A percentile compares a stretch with the other conserved stretches of the same genome.
Conservation (phyloP, 1,284 basidiomycete species). For the Marasmius oreades region DNA sequence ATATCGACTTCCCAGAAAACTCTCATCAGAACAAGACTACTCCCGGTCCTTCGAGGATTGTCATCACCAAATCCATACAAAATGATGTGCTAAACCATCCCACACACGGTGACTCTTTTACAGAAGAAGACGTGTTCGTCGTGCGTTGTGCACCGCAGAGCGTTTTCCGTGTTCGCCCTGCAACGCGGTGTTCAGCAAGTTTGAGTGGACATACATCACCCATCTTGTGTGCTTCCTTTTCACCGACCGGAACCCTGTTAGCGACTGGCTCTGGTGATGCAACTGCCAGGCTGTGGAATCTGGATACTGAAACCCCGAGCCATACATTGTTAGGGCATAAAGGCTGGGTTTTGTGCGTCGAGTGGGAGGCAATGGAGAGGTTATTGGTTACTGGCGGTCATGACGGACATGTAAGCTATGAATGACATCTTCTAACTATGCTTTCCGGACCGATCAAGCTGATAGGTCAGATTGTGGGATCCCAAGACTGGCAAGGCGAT, state of each 20-base stretch:
- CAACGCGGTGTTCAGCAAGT: constrained; percentile 91
- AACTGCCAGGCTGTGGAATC: constrained; percentile 91
- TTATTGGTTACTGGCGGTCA: constrained; percentile 90
- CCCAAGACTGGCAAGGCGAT: constrained; percentile 83
- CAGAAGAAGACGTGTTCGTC: constrained; percentile 83
- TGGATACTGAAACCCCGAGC: constrained; percentile 90
- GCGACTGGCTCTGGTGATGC: constrained; percentile 97
- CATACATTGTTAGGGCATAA: constrained; percentile 87
- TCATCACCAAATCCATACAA: constrained; percentile 77
- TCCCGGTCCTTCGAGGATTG: constrained; percentile 70
- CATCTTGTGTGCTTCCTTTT: constrained; percentile 94
- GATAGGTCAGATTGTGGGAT: constrained; percentile 82
- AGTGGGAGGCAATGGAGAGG: constrained; percentile 94
- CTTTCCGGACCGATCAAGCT: constrained; percentile 5
- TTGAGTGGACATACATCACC: constrained; percentile 91
- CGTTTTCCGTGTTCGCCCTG: constrained; percentile 91
- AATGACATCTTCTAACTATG: background rate
- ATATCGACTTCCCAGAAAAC: constrained; percentile 67
- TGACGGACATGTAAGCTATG: constrained; percentile 74
- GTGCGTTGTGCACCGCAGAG: constrained; percentile 93
- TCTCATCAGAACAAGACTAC: constrained; percentile 33
- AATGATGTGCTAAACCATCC: constrained; percentile 74
- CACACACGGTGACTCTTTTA: constrained; percentile 54
- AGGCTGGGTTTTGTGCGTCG: constrained; percentile 95
- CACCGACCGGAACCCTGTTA: constrained; percentile 86